Conservation (phyloP, 2,329 filamentous ascomycete genomes). For the Fusarium cyanostomum region DNA sequence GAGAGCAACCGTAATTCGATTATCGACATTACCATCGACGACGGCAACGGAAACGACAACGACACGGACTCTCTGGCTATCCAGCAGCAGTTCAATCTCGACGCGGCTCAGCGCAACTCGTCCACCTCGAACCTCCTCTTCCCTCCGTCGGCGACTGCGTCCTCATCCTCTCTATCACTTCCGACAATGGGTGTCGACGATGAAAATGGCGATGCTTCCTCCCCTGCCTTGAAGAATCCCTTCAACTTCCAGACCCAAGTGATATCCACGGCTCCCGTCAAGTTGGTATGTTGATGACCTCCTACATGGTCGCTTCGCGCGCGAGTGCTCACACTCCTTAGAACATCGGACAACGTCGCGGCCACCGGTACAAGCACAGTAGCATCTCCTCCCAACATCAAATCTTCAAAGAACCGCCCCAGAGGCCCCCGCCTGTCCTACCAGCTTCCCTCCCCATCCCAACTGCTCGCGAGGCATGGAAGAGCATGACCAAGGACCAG, state of each 20-base stretch:
- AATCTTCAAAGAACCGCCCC: conserved; percentile 93
- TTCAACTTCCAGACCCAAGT: conserved; percentile 95
- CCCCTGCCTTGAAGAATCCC: conserved; percentile 64
- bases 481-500: conserved; percentile 90
- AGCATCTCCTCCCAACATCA: conserved; percentile 89
- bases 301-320: background rate
- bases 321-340: conserved; percentile 48
- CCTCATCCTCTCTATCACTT: conserved; percentile 28
- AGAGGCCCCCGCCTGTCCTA: conserved; percentile 84
- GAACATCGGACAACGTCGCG: conserved; percentile 90
- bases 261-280: conserved; percentile 78
- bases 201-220: conserved; percentile 21
- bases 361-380: conserved; percentile 98
- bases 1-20: conserved; percentile 3
- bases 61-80: conserved; percentile 3
- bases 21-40: conserved; percentile 18
- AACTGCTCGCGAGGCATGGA: conserved; percentile 86
- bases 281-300: conserved; percentile 68
- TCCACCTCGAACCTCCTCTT: conserved; percentile 31
- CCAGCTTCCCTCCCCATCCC: conserved; percentile 93
- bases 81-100: conserved; percentile 25
- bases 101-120: conserved; percentile 29
- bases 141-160: conserved; percentile 19
- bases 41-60: background rate
- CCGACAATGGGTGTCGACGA: conserved; percentile 33